Percentiles rank a stretch among this genome's conserved stretches.
Evolutionary conservation across 495 filamentous ascomycete genomes (phyloP).

Genomic region (Aspergillus sclerotioniger): DNA sequence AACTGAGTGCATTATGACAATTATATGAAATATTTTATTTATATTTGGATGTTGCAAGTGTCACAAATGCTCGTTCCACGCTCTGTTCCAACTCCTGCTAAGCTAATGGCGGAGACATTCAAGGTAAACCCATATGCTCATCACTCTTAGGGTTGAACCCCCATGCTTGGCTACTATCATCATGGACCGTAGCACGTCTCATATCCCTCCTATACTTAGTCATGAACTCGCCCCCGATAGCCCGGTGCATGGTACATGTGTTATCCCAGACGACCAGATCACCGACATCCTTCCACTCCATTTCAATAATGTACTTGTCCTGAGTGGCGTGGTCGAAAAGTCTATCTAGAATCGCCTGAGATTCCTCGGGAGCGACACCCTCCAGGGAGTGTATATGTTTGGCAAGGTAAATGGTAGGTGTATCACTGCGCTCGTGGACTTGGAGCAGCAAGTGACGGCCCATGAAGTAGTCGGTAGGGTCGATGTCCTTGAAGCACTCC

Average conservation of each 20-base stretch:
- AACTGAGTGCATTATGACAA: too few relatives aligned
- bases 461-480: slow-evolving; percentile 44
- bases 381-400: slow-evolving; percentile 58
- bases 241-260: slow-evolving; percentile 53
- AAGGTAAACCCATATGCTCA: too few relatives aligned
- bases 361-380: slow-evolving; percentile 34
- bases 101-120: too few relatives aligned
- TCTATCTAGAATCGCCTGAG: slow-evolving; percentile 36
- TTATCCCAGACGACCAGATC: slow-evolving; percentile 65
- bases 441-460: slow-evolving; percentile 50
- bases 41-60: too few relatives aligned
- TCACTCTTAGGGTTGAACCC: too few relatives aligned
- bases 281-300: slow-evolving; percentile 46
- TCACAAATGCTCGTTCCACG: too few relatives aligned
- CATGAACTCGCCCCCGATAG: slow-evolving; percentile 48
- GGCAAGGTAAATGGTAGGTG: slow-evolving; percentile 55
- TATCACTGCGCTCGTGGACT: slow-evolving; percentile 49
- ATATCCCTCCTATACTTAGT: slow-evolving; percentile 52
- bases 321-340: slow-evolving; percentile 50
- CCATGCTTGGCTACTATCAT: too few relatives aligned
- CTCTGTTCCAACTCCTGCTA: too few relatives aligned
- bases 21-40: too few relatives aligned
- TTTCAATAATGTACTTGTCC: slow-evolving; percentile 45
- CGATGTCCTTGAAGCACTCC: slow-evolving; percentile 47
- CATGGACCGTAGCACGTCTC: slow-evolving; percentile 55